A percentile compares a stretch with the other conserved stretches of the same genome.
Evolutionary conservation across 1,284 basidiomycete genomes (phyloP).

Genomic region (Singerocomus inundabilis): DNA sequence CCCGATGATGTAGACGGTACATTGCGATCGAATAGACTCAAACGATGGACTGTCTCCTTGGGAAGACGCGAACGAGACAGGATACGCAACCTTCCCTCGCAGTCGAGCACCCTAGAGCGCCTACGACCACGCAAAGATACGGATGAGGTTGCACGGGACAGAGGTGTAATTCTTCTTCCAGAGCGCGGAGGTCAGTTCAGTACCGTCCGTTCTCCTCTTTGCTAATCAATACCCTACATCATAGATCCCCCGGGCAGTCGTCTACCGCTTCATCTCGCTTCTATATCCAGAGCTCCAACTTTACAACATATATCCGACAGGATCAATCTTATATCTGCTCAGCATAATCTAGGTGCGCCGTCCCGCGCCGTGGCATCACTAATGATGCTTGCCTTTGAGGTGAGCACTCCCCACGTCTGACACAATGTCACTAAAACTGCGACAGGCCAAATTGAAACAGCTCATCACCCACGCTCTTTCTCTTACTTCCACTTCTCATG

Average conservation of each 20-base stretch:
- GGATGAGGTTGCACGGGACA: conserved; percentile 71
- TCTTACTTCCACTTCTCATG: conserved; percentile 69
- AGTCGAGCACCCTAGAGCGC: conserved; percentile 40
- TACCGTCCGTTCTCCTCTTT: not conserved
- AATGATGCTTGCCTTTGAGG: conserved; percentile 76
- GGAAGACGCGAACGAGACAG: conserved; percentile 74
- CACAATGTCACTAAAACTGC: conserved; percentile 1
- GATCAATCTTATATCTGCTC: conserved; percentile 75
- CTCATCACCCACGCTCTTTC: conserved; percentile 75
- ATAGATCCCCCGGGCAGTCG: conserved; percentile 70
- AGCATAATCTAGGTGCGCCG: conserved; percentile 65
- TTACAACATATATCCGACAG: conserved; percentile 76
- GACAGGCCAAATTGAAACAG: conserved; percentile 76
- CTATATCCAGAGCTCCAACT: conserved; percentile 65
- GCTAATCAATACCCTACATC: not conserved
- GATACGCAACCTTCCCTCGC: conserved; percentile 50
- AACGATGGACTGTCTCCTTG: conserved; percentile 69
- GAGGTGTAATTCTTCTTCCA: conserved; percentile 57
- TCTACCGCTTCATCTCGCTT: conserved; percentile 64
- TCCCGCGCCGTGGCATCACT: conserved; percentile 62
- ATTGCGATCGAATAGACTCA: conserved; percentile 63
- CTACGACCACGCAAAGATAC: conserved; percentile 43
- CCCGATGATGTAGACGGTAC: conserved; percentile 51
- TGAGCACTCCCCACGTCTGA: conserved; percentile 24
- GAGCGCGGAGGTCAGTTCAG: conserved; percentile 60